Conservation (phyloP, 2,329 filamentous ascomycete species). For the Pseudofabraea citricarpa region DNA sequence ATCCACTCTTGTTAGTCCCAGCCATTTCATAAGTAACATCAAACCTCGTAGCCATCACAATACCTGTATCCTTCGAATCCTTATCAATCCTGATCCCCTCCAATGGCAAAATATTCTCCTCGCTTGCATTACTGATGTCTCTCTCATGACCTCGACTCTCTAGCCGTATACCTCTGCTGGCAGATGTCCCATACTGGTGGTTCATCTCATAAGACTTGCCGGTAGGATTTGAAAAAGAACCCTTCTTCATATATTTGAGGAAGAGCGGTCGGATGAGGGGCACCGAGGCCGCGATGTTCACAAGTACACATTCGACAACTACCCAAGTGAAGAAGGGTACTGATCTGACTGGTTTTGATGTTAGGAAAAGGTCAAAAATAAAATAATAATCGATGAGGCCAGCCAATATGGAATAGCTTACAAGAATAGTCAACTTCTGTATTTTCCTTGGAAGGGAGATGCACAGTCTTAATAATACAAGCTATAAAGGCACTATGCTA, state of each 20-base stretch:
- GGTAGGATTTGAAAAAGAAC: neutral
- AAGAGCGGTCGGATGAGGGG: conserved; percentile 8
- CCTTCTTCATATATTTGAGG: neutral
- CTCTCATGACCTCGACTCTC: neutral
- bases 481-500: conserved; percentile 11
- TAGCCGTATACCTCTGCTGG: neutral
- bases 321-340: conserved; percentile 9
- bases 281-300: conserved; percentile 8
- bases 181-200: neutral
- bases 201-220: conserved; percentile 3
- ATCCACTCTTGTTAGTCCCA: neutral
- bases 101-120: neutral
- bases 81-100: neutral
- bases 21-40: neutral
- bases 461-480: conserved; percentile 8
- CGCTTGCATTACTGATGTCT: neutral
- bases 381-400: too few relatives aligned
- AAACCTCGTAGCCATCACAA: neutral
- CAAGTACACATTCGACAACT: conserved; percentile 5
- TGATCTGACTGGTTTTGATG: conserved; percentile 9
- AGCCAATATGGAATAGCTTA: too few relatives aligned
- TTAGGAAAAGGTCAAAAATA: too few relatives aligned
- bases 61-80: neutral
- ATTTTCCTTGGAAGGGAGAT: too few relatives aligned
- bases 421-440: too few relatives aligned